Conservation (phyloP, 768 basidiomycete genomes). For the Termitomyces eurrhizus region DNA sequence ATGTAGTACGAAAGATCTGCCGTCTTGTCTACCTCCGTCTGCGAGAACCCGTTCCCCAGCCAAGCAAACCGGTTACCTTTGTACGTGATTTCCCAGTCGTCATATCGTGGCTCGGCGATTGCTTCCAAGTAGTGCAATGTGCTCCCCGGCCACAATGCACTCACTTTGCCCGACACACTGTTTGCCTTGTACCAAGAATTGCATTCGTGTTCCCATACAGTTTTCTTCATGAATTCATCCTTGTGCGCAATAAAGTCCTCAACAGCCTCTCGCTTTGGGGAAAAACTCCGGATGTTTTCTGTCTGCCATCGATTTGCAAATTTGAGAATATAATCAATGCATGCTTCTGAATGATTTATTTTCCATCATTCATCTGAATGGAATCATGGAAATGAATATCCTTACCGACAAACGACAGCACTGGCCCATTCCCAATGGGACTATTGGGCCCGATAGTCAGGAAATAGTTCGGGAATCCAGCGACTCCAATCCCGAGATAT, state of each 20-base stretch:
- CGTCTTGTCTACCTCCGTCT: constrained; percentile 26
- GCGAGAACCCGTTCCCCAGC: constrained; percentile 32
- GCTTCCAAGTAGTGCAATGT: constrained; percentile 33
- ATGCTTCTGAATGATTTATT: constrained; percentile 20
- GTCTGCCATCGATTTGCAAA: constrained; percentile 31
- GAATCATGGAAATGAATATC: not conserved
- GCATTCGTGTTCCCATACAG: constrained; percentile 29
- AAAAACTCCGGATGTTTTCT: constrained; percentile 32
- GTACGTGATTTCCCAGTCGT: constrained; percentile 32
- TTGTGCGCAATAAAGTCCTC: constrained; percentile 29
- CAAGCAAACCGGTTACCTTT: constrained; percentile 30
- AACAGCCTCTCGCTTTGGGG: constrained; percentile 30
- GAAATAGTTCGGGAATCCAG: constrained; percentile 33
- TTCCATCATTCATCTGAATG: not conserved
- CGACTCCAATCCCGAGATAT: constrained; percentile 28
- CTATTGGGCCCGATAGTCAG: constrained; percentile 29
- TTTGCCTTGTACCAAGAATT: constrained; percentile 32
- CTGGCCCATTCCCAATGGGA: constrained; percentile 30
- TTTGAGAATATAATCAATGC: constrained; percentile 30
- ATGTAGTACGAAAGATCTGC: constrained; percentile 32
- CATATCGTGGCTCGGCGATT: constrained; percentile 28
- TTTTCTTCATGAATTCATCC: constrained; percentile 29
- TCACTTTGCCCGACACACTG: constrained; percentile 24
- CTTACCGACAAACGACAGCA: constrained; percentile 28
- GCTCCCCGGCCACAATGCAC: constrained; percentile 32